Conservation (phyloP, 495 filamentous ascomycete genomes). For the Xanthoparmelia taractica region DNA sequence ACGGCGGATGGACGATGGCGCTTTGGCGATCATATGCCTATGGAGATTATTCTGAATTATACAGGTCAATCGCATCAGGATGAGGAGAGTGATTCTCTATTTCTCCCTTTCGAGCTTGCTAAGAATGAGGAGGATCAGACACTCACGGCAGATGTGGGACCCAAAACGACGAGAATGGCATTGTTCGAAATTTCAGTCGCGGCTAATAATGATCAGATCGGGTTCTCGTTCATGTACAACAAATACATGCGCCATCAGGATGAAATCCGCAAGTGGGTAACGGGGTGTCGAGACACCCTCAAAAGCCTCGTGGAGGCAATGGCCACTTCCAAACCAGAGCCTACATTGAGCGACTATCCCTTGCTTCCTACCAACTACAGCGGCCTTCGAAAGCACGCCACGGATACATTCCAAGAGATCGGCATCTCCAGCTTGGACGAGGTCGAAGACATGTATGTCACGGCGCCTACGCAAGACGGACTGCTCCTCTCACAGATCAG, state of each 20-base stretch:
- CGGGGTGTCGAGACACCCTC: slow-evolving; percentile 49
- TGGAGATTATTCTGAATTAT: slow-evolving; percentile 68
- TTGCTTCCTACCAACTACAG: slow-evolving; percentile 54
- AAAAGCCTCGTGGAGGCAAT: slow-evolving; percentile 44
- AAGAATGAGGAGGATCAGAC: slow-evolving; percentile 39
- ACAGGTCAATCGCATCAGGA: slow-evolving; percentile 56
- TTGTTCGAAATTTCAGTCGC: slow-evolving; percentile 59
- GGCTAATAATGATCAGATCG: slow-evolving; percentile 51
- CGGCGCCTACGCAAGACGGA: slow-evolving; percentile 59
- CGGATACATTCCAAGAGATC: slow-evolving; percentile 39
- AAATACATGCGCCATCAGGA: slow-evolving; percentile 51
- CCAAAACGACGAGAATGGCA: slow-evolving; percentile 50
- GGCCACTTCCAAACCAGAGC: slow-evolving; percentile 39
- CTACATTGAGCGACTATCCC: slow-evolving; percentile 56
- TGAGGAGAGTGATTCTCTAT: slow-evolving; percentile 52
- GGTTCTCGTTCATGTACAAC: slow-evolving; percentile 61
- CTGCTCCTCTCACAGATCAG: slow-evolving; percentile 54
- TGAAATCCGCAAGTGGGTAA: slow-evolving; percentile 53
- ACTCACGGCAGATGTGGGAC: slow-evolving; percentile 51
- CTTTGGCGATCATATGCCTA: slow-evolving; percentile 47
- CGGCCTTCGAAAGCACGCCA: slow-evolving; percentile 37
- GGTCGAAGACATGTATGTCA: slow-evolving; percentile 58
- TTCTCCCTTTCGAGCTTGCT: slow-evolving; percentile 48
- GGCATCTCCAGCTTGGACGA: slow-evolving; percentile 38
- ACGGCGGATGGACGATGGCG: slow-evolving; percentile 37